These are phyloP conservation scores for Sparassis latifolia DNA, from an alignment of 1,284 basidiomycete species.

Conservation along the genomic window DNA sequence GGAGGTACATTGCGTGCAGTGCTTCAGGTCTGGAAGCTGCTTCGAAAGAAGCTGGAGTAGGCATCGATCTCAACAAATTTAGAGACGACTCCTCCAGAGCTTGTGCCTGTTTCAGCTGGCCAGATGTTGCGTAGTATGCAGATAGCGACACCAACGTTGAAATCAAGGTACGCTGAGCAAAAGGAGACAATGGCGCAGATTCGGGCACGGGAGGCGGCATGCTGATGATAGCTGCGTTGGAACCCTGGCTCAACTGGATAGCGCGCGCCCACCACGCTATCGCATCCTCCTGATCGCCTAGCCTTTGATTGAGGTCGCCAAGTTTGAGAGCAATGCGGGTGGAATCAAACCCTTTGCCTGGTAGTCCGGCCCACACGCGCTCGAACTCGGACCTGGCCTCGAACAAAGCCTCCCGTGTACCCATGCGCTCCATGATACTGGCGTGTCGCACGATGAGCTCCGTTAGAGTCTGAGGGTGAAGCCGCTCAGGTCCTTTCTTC, in stretches of 20 bases:
- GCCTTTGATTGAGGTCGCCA: conserved; percentile 53
- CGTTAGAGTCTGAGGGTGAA: conserved; percentile 47
- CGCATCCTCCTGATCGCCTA: conserved; percentile 48
- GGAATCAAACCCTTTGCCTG: conserved; percentile 35
- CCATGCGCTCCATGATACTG: conserved; percentile 62
- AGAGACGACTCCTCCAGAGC: conserved; percentile 63
- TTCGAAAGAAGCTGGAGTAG: conserved; percentile 38
- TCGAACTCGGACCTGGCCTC: conserved; percentile 61
- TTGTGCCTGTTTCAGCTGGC: conserved; percentile 62
- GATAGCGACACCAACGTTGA: conserved; percentile 67
- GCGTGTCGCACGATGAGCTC: conserved; percentile 63
- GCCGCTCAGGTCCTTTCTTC: conserved; percentile 26
- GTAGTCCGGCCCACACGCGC: conserved; percentile 47
- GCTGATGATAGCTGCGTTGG: conserved; percentile 1
- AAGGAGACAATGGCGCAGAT: conserved; percentile 46
- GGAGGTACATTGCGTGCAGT: conserved; percentile 62
- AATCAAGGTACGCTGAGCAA: conserved; percentile 62
- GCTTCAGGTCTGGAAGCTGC: conserved; percentile 47
- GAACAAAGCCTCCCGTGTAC: conserved; percentile 44
- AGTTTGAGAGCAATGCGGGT: conserved; percentile 60
- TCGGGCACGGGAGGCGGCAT: conserved; percentile 30
- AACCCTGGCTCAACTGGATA: conserved; percentile 37
- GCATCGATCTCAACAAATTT: conserved; percentile 59
- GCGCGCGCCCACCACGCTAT: conserved; percentile 61
- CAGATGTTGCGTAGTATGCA: conserved; percentile 60